Conservation (phyloP, 2,329 filamentous ascomycete genomes). For the Fusarium kyushuense region DNA sequence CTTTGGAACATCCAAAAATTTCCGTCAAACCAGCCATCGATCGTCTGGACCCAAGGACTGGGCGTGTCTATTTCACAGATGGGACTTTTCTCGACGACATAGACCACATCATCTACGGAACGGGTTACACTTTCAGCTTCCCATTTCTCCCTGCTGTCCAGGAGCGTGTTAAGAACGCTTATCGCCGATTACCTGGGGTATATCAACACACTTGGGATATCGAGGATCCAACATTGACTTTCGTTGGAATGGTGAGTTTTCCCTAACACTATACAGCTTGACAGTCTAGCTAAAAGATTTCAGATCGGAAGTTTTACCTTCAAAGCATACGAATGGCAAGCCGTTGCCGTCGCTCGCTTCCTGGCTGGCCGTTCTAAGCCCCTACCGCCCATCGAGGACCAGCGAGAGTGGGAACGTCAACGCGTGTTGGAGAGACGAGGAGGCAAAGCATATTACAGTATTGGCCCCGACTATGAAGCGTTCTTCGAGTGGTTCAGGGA, state of each 20-base stretch:
- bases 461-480: constrained; percentile 29
- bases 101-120: constrained; percentile 32
- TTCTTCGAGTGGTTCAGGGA: constrained; percentile 34
- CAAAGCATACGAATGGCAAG: constrained; percentile 42
- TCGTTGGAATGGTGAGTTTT: constrained; percentile 25
- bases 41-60: constrained; percentile 5
- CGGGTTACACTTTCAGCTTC: constrained; percentile 31
- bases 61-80: constrained; percentile 19
- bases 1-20: constrained; percentile 31
- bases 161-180: constrained; percentile 12
- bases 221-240: constrained; percentile 30
- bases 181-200: constrained; percentile 23
- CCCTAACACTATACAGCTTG: fast-evolving
- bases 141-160: constrained; percentile 23
- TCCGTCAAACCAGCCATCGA: constrained; percentile 28
- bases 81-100: constrained; percentile 20
- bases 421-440: constrained; percentile 33
- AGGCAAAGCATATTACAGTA: constrained; percentile 40
- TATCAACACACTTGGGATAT: constrained; percentile 39
- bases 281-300: background rate
- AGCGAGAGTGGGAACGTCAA: constrained; percentile 39
- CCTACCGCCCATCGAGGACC: constrained; percentile 12
- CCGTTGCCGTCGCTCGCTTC: constrained; percentile 32
- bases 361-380: constrained; percentile 21
- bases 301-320: constrained; percentile 40